Evolutionary conservation across 257 asterid genomes (phyloP).

Genomic region (Solanum stenotomum): DNA sequence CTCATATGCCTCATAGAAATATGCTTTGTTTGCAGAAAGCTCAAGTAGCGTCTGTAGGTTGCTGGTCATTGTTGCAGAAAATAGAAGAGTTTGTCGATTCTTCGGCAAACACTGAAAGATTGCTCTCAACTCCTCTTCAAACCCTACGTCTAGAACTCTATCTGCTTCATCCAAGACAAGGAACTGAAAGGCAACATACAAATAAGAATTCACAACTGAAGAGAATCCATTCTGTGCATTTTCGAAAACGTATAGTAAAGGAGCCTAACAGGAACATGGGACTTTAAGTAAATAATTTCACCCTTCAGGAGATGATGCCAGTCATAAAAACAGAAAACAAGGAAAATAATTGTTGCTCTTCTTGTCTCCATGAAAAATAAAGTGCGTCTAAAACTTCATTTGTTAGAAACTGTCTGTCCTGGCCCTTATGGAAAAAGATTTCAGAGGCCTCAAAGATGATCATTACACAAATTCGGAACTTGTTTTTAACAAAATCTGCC

Average conservation of each 20-base stretch:
- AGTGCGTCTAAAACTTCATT: neutral
- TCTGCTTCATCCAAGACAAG: constrained; percentile 97
- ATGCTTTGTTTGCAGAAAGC: constrained; percentile 83
- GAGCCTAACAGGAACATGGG: neutral
- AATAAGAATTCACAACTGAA: neutral
- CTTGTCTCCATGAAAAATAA: neutral
- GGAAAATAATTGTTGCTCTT: neutral
- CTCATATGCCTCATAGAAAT: constrained; percentile 76
- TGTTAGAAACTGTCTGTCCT: neutral
- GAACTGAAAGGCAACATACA: constrained; percentile 45
- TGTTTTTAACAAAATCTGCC: neutral
- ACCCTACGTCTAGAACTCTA: constrained; percentile 76
- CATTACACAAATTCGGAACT: neutral
- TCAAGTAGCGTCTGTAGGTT: constrained; percentile 67
- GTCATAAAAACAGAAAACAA: neutral
- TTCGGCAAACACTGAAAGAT: constrained; percentile 85
- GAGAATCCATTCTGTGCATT: neutral
- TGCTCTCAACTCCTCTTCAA: constrained; percentile 72
- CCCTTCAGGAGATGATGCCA: neutral
- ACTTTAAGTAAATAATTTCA: neutral
- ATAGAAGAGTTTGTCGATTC: constrained; percentile 79
- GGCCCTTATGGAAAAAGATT: neutral
- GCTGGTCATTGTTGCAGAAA: constrained; percentile 92
- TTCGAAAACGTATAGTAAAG: neutral
- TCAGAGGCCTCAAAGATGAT: neutral